Conservation (phyloP, 139 green algal species). For the Penium margaritaceum region DNA sequence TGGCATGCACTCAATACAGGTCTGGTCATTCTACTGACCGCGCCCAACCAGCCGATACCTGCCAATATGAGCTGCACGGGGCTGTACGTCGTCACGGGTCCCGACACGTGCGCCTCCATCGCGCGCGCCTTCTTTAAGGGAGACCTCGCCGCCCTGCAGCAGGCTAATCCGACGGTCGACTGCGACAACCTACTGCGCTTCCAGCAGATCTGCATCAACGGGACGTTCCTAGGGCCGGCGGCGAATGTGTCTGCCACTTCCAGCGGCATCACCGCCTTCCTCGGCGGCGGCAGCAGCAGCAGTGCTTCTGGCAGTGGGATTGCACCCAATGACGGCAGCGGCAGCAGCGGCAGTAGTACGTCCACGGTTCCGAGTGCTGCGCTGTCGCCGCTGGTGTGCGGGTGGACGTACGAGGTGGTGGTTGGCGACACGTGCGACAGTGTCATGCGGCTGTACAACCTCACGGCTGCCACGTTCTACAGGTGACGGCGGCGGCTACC, state of each 20-base stretch:
- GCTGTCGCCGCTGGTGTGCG: slow-evolving; percentile 2
- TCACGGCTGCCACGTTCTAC: not conserved
- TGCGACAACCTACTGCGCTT: not conserved
- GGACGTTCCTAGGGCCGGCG: too few species aligned
- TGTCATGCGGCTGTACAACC: not conserved
- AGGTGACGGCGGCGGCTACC: too few species aligned
- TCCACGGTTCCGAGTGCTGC: too few species aligned
- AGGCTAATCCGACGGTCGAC: not conserved
- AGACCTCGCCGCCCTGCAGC: not conserved
- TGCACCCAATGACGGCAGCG: too few species aligned
- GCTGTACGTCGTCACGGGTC: not conserved
- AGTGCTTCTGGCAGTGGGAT: too few species aligned
- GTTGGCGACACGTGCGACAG: not conserved
- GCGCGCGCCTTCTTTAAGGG: not conserved
- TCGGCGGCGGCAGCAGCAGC: too few species aligned
- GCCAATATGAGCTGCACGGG: too few species aligned
- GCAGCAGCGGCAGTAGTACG: not conserved
- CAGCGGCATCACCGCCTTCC: too few species aligned
- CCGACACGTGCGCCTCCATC: slow-evolving; percentile 1
- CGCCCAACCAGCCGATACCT: not conserved
- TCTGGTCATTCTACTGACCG: too few species aligned
- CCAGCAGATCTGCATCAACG: not conserved
- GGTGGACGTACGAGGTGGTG: not conserved
- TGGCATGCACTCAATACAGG: not conserved
- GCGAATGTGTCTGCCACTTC: too few species aligned